phyloP scores from a whole-genome alignment of 495 filamentous ascomycete genomes.

The Glarea lozoyensis region DNA sequence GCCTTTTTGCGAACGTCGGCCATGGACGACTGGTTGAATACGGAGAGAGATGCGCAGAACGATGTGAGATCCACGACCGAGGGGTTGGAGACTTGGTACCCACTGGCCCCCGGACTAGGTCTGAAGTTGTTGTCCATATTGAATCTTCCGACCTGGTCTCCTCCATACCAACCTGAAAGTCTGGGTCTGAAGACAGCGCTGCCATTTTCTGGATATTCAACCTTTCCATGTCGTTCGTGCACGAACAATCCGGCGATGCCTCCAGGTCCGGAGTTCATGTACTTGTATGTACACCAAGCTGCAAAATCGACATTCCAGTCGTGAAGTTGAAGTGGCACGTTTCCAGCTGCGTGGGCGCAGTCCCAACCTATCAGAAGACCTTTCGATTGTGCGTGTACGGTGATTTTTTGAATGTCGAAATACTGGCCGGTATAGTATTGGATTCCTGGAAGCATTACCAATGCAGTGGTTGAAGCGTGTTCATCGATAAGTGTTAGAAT shows the following conservation, averaged over 20 bases:
- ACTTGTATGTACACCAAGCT: slow-evolving; percentile 97
- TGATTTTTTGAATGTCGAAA: slow-evolving; percentile 77
- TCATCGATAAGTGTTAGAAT: slow-evolving; percentile 71
- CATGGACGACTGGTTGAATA: slow-evolving; percentile 72
- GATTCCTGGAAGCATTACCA: slow-evolving; percentile 80
- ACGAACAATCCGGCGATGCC: slow-evolving; percentile 89
- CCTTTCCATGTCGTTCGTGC: slow-evolving; percentile 63
- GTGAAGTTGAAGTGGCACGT: slow-evolving; percentile 74
- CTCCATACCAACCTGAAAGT: slow-evolving; percentile 83
- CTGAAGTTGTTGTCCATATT: slow-evolving; percentile 71
- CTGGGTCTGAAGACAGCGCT: slow-evolving; percentile 20
- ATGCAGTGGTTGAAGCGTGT: slow-evolving; percentile 65
- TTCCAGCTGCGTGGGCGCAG: slow-evolving; percentile 91
- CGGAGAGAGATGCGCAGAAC: slow-evolving; percentile 63
- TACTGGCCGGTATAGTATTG: slow-evolving; percentile 95
- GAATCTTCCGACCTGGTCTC: slow-evolving; percentile 67
- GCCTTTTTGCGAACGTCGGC: slow-evolving; percentile 63
- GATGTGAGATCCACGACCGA: slow-evolving; percentile 58
- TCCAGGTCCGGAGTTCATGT: slow-evolving; percentile 86
- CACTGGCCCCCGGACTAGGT: slow-evolving; percentile 61
- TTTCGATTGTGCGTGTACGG: slow-evolving; percentile 65
- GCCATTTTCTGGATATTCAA: slow-evolving; percentile 23
- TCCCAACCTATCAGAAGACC: slow-evolving; percentile 87
- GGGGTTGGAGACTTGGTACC: slow-evolving; percentile 62
- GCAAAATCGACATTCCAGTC: slow-evolving; percentile 96